phyloP scores from a whole-genome alignment of 2,329 filamentous ascomycete species.

The Pyrenophora tritici-repentis region DNA sequence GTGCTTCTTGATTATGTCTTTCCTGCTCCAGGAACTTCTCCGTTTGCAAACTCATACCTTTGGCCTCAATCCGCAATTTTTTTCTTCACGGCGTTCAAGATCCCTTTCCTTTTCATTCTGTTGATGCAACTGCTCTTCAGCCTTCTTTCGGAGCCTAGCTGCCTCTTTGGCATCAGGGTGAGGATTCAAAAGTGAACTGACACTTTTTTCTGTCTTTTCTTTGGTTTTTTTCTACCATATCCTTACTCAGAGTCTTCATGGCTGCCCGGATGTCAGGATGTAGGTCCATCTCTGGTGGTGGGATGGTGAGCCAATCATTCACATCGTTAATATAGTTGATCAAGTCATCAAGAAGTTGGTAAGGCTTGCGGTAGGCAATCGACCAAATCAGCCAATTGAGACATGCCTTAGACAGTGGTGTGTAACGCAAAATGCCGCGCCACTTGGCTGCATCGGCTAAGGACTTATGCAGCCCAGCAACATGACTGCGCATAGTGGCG shows the following conservation, averaged over 20 bases:
- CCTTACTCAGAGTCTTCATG: not conserved
- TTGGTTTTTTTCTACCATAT: not conserved
- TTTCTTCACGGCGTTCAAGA: not conserved
- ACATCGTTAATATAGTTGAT: slow-evolving; percentile 5
- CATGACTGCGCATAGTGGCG: not conserved
- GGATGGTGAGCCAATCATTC: slow-evolving; percentile 6
- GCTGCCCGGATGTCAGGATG: not conserved
- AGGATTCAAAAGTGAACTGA: not conserved
- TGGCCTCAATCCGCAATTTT: not conserved
- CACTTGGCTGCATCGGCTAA: not conserved
- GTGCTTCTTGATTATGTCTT: not conserved
- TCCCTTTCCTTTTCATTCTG: not conserved
- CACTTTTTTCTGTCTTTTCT: not conserved
- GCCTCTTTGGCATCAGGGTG: not conserved
- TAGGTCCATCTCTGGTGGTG: not conserved
- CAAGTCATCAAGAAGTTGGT: not conserved
- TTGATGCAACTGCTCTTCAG: not conserved
- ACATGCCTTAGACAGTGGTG: slow-evolving; percentile 1
- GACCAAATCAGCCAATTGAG: slow-evolving; percentile 1
- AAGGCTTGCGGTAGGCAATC: not conserved
- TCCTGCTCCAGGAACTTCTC: not conserved
- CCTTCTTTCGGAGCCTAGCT: not conserved
- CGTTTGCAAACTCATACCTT: not conserved
- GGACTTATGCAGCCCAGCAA: not conserved
- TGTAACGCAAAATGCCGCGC: slow-evolving; percentile 9